Base-by-base conservation (phyloP, 73 alveolate species). In the Halteria grandinella region DNA sequence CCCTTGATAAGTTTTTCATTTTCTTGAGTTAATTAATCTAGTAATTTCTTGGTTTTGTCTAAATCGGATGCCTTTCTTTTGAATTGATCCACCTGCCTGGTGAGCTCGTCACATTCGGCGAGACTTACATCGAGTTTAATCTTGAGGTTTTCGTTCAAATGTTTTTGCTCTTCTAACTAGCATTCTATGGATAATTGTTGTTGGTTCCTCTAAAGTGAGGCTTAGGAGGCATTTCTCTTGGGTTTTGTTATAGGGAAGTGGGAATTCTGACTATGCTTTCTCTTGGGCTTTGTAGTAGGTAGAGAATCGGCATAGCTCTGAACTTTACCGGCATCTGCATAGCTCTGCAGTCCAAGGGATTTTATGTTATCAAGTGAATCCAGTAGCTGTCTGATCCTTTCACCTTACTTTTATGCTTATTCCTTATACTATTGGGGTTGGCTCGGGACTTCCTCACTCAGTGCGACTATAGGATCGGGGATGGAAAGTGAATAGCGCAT, bases 1-100 rank as follows among this genome's bases (percentile, higher is more conserved):
- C 47, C 80, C 7, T 66, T 52, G 4, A 66, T 41, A n/a, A 66
- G 32, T 12, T 57, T 66, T 45, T 66, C 80, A 8, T 66, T 66
- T 37, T 66, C 80, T 7, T 57, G 23, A 15, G 43, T 66, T 10
- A 66, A 27, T 44, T 66, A 63, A 21, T 23, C 25, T 25, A 45
- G 69, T 44, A 66, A 33, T 18, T 37, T 18, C 53, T 44, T 12
- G 3, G 47, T 66, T 44, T 66, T 66, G 6, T 4, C n/a, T 18
- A 44, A 1, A 1, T 66, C 80, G 6, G 7, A 12, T 10, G 43
- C 80, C 21, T 47, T 66, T 33, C 32, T 66, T 27, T 41, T 41
- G 10, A 25, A 18, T 10, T 11, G 18, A 12, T 6, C 5, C 12
- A 44, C 18, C 14, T 21, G 18, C 12, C 52, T 8, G 4, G 20